A percentile compares a stretch with the other conserved stretches of the same genome.
These are phyloP conservation scores for Talaromyces sp. DNA, from an alignment of 2,329 filamentous ascomycete species.

Conservation along the genomic window DNA sequence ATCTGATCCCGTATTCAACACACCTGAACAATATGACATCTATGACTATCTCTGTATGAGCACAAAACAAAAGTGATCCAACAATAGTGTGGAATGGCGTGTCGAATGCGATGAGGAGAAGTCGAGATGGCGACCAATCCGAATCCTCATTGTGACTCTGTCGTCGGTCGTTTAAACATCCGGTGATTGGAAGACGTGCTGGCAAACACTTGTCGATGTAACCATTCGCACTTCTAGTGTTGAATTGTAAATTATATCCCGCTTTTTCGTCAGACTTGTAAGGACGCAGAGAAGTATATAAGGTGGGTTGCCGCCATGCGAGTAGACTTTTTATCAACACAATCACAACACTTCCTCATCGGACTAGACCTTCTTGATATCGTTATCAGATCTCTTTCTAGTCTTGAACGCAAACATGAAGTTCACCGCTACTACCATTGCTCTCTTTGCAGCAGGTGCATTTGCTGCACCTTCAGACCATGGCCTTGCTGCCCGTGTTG, in stretches of 20 bases:
- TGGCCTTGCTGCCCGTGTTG: slow-evolving; percentile 13
- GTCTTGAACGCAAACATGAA: slow-evolving; percentile 8
- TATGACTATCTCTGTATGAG: background rate
- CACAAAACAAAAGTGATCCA: background rate
- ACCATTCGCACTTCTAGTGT: slow-evolving; percentile 11
- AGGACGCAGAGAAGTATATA: slow-evolving; percentile 4
- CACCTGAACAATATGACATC: background rate
- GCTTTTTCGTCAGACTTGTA: background rate
- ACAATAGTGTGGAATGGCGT: background rate
- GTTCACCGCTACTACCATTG: slow-evolving; percentile 14
- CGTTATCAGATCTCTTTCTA: background rate
- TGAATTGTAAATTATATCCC: slow-evolving; percentile 2
- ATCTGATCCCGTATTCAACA: background rate
- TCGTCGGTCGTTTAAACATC: background rate
- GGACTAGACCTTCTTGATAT: background rate
- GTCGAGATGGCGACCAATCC: background rate
- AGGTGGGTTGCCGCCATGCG: background rate
- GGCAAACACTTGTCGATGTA: slow-evolving; percentile 4
- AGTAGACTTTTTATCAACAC: background rate
- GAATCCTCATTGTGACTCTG: background rate
- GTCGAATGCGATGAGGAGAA: background rate
- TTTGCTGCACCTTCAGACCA: slow-evolving; percentile 9
- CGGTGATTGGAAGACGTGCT: slow-evolving; percentile 4
- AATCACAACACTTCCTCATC: background rate
- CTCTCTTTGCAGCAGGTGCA: slow-evolving; percentile 13